phyloP scores from a whole-genome alignment of 2,329 filamentous ascomycete genomes.

The Lachnellula hyalina region DNA sequence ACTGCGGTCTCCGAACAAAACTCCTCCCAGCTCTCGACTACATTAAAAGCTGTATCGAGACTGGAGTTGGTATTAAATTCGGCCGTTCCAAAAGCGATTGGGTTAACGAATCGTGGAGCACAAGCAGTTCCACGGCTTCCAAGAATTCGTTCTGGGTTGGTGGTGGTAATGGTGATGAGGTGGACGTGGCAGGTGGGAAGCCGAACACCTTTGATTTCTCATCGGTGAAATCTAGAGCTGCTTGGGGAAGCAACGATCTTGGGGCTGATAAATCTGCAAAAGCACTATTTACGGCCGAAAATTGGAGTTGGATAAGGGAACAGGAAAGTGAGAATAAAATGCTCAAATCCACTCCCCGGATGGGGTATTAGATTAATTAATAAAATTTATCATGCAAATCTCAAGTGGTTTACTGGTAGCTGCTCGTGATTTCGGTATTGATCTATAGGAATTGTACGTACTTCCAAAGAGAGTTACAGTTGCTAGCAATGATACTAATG shows the following conservation, averaged over 20 bases:
- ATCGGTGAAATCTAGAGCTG: constrained; percentile 45
- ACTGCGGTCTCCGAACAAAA: constrained; percentile 64
- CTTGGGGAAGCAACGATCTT: constrained; percentile 44
- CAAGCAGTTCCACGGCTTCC: neutral
- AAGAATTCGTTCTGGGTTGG: constrained; percentile 20
- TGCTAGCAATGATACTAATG: too few relatives aligned
- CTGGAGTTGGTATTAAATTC: constrained; percentile 22
- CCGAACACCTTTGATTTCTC: constrained; percentile 36
- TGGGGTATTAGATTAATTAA: neutral
- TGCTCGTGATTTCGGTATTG: neutral
- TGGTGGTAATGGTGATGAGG: constrained; percentile 13
- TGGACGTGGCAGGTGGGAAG: constrained; percentile 12
- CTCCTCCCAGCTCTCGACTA: constrained; percentile 62
- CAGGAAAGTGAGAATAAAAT: constrained; percentile 7
- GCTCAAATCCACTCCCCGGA: constrained; percentile 1
- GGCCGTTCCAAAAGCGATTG: constrained; percentile 21
- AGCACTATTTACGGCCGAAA: constrained; percentile 49
- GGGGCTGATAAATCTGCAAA: constrained; percentile 47
- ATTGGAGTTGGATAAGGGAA: constrained; percentile 51
- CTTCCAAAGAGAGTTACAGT: neutral
- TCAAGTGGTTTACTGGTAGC: neutral
- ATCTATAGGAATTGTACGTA: neutral
- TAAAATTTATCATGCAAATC: neutral
- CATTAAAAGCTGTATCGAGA: constrained; percentile 51
- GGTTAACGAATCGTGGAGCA: constrained; percentile 24